These are phyloP conservation scores for Neltuma alba DNA, from an alignment of 306 rosid genomes.

Conservation along the genomic window DNA sequence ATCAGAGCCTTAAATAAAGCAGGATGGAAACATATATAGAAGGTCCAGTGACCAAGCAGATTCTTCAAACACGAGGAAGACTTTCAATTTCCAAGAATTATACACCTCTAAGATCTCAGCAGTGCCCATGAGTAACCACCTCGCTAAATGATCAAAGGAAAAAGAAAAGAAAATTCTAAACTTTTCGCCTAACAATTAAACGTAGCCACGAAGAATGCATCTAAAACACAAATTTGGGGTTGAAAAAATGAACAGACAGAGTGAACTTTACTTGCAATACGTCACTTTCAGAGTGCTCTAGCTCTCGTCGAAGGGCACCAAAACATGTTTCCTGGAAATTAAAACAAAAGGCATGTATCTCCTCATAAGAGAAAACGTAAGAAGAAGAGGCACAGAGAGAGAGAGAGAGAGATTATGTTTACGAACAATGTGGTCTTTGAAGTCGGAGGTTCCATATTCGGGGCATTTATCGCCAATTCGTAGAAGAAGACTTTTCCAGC, in stretches of 20 bases:
- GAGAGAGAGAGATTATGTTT: background rate
- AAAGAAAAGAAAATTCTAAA: background rate
- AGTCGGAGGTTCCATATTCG: conserved; percentile 80
- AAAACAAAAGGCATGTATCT: conserved; percentile 22
- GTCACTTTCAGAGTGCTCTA: conserved; percentile 73
- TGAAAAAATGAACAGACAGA: background rate
- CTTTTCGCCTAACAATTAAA: background rate
- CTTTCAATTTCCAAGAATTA: background rate
- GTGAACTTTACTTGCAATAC: conserved; percentile 54
- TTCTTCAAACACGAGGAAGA: background rate
- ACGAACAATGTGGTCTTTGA: conserved; percentile 93
- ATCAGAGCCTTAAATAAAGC: background rate
- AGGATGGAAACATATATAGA: background rate
- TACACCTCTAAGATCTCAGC: background rate
- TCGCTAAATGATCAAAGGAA: background rate
- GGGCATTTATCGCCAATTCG: conserved; percentile 91
- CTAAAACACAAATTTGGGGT: background rate
- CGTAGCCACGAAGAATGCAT: background rate
- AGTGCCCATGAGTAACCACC: background rate
- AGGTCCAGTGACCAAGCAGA: background rate
- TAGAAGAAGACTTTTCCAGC: conserved; percentile 83
- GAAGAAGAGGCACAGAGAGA: background rate
- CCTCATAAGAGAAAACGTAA: background rate
- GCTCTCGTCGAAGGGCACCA: conserved; percentile 79
- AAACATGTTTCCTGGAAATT: conserved; percentile 79